These are phyloP conservation scores for Eremomyces bilateralis DNA, from an alignment of 495 filamentous ascomycete genomes.

Conservation along the genomic window DNA sequence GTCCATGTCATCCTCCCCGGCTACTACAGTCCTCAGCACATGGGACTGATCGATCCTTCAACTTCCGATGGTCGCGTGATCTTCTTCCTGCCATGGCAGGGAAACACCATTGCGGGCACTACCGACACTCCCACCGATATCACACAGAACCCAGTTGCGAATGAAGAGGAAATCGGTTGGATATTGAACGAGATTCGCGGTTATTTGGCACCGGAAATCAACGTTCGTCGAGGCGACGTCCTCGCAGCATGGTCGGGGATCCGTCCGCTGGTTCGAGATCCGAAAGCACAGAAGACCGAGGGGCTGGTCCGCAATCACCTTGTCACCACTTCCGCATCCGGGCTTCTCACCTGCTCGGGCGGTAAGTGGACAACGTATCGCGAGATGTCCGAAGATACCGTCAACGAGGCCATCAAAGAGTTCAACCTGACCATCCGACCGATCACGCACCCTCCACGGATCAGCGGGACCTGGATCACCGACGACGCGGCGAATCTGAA, in stretches of 20 bases:
- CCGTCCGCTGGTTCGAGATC: slow-evolving; percentile 81
- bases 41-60: slow-evolving; percentile 88
- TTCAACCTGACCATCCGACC: slow-evolving; percentile 50
- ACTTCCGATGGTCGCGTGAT: slow-evolving; percentile 95
- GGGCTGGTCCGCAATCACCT: slow-evolving; percentile 92
- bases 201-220: slow-evolving; percentile 85
- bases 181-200: slow-evolving; percentile 78
- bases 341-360: slow-evolving; percentile 83
- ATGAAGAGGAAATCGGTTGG: slow-evolving; percentile 90
- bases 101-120: slow-evolving; percentile 95
- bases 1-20: slow-evolving; percentile 90
- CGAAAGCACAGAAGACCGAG: slow-evolving; percentile 80
- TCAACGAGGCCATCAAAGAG: slow-evolving; percentile 64
- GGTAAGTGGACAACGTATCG: slow-evolving; percentile 99
- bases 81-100: slow-evolving; percentile 98
- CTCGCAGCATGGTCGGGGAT: slow-evolving; percentile 93
- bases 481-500: slow-evolving; percentile 59
- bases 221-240: slow-evolving; percentile 81
- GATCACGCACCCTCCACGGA: slow-evolving; percentile 37
- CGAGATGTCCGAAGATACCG: slow-evolving; percentile 94
- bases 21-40: slow-evolving; percentile 84
- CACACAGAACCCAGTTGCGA: slow-evolving; percentile 61
- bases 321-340: slow-evolving; percentile 65
- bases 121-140: slow-evolving; percentile 78
- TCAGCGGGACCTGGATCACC: slow-evolving; percentile 56